A percentile compares a stretch with the other conserved stretches of the same genome.
phyloP scores from a whole-genome alignment of 768 basidiomycete species.

The Auricularia cornea region DNA sequence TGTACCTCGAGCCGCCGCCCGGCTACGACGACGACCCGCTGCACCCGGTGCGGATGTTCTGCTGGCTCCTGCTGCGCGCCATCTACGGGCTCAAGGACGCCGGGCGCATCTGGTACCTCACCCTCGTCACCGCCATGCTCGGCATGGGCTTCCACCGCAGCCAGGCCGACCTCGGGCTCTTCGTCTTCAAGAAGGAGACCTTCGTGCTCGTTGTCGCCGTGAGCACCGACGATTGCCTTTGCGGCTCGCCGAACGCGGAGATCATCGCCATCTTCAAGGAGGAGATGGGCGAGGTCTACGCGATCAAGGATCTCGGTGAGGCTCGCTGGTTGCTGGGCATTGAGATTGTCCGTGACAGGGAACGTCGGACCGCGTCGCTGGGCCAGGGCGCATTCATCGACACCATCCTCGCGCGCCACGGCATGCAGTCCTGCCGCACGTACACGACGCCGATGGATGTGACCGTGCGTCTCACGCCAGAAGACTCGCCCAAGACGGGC shows the following conservation, averaged over 20 bases:
- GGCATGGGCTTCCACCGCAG: conserved; percentile 22
- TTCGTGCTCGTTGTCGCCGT: conserved; percentile 7
- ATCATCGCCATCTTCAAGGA: conserved; percentile 12
- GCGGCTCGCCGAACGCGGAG: conserved; percentile 11
- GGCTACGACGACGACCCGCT: conserved; percentile 5
- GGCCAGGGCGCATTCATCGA: no score
- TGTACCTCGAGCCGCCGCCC: conserved; percentile 12
- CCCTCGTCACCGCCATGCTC: conserved; percentile 20
- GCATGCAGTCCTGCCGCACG: conserved; percentile 1
- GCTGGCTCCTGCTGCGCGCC: conserved; percentile 14
- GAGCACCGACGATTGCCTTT: conserved; percentile 26
- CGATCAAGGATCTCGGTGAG: conserved; percentile 5
- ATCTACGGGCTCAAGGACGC: conserved; percentile 37
- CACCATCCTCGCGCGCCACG: conserved; percentile 9
- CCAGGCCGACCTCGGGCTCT: not conserved
- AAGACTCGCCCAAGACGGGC: conserved; percentile 4
- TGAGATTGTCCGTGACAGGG: conserved; percentile 1
- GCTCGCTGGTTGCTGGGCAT: conserved; percentile 12
- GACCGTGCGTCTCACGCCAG: conserved; percentile 1
- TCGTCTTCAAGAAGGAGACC: conserved; percentile 5
- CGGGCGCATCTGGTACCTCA: conserved; percentile 28
- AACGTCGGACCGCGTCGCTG: not conserved
- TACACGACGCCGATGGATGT: conserved; percentile 13
- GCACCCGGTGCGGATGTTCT: conserved; percentile 4
- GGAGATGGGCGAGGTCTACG: not conserved